Evolutionary conservation across 306 rosid genomes (phyloP), one percentile per base, ranked within the genome.

Genomic region (Astragalus membranaceus): DNA sequence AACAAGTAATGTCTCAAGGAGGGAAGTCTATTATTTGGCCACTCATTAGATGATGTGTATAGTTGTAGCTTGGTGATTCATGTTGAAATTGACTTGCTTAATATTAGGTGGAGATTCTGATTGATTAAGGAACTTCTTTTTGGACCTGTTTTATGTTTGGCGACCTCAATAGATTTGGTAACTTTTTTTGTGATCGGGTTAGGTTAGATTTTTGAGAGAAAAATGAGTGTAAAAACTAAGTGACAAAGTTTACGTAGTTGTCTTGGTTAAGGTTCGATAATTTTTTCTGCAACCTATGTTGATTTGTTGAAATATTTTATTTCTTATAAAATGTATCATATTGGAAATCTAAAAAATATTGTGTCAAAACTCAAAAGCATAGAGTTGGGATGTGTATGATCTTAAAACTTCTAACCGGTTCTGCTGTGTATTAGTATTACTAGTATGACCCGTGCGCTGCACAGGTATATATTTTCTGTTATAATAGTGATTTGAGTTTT

Each of bases 31-130:
- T 57, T 44, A 30, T 51, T 69, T 33, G 7, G 10, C 6, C 59
- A 8, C 72, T 68, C 49, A 16, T 63, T 35, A 55, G 69, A 69
- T 67, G 33, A 42, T 69, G 15, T 75, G 77, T 69, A 69, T 75
- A 69, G 84, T 13, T 56, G 53, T 57, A 48, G 80, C 43, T 62
- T 75, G 80, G 33, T 63, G 47, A 63, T 63, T 56, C 56, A 56
- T 63, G 60, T 65, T 65, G 60, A 69, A 75, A 48, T 46, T 56
- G 44, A 58, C n/a, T 15, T 55, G 69, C 32, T 69, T 43, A 10
- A 43, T 43, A 43, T 10, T 3, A 6, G 11, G 44, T 39, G 44
- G 44, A 42, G 4, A 20, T 17, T 17, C 10, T 7, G 9, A 50
- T 8, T 6, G 17, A 16, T 51, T 51, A 51, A 17, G 57, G 10